Evolutionary conservation across 371 early-diverging fungal genomes (phyloP).

Genomic region (Rhizopus delemar): DNA sequence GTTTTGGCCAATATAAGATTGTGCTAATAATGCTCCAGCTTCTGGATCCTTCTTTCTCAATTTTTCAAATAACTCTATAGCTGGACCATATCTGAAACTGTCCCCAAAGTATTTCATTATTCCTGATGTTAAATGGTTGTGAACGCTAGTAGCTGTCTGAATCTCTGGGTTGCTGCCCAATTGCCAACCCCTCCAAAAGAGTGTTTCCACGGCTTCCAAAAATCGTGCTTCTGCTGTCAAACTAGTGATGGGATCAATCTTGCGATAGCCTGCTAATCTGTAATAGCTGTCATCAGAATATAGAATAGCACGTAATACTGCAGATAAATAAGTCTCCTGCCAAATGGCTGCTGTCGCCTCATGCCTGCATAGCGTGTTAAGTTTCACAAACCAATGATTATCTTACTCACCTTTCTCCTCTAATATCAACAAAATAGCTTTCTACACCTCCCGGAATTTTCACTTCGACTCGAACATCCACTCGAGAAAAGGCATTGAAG

Average conservation of each 20-base stretch:
- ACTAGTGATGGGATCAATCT: constrained; percentile 82
- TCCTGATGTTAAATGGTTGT: constrained; percentile 83
- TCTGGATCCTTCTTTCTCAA: constrained; percentile 85
- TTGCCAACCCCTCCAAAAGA: constrained; percentile 90
- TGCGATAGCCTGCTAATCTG: constrained; percentile 76
- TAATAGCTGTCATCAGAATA: constrained; percentile 81
- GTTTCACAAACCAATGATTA: not conserved
- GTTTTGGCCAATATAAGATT: constrained; percentile 76
- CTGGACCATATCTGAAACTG: constrained; percentile 76
- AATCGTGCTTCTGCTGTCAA: constrained; percentile 75
- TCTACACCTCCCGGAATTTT: constrained; percentile 97
- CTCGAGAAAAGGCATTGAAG: constrained; percentile 93
- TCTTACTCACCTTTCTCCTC: constrained; percentile 63
- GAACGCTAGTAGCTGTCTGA: constrained; percentile 84
- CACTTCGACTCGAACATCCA: constrained; percentile 96
- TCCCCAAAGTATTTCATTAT: constrained; percentile 85
- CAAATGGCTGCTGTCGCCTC: constrained; percentile 84
- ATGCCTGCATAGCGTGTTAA: constrained; percentile 33
- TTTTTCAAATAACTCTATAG: constrained; percentile 78
- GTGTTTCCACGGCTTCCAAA: constrained; percentile 76
- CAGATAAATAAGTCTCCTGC: constrained; percentile 88
- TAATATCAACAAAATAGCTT: constrained; percentile 82
- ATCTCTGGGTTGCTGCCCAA: constrained; percentile 90
- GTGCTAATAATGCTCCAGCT: constrained; percentile 83
- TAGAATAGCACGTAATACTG: constrained; percentile 84